Percentiles rank a stretch among this genome's conserved stretches.
phyloP scores from a whole-genome alignment of 2,329 filamentous ascomycete species.

The Trichoderma sp. region DNA sequence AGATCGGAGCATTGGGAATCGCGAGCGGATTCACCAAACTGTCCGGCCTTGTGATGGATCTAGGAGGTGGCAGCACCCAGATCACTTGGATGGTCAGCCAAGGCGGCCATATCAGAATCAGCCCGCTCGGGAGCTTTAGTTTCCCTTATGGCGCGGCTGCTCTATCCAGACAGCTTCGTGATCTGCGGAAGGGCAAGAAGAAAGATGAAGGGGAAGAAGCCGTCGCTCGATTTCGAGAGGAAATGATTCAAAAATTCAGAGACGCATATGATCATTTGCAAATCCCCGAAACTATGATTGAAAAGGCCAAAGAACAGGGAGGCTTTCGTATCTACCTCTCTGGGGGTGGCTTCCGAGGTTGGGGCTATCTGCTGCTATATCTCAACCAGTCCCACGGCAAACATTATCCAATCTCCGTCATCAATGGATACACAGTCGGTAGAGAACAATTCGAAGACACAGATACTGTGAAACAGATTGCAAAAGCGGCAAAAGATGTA shows the following conservation, averaged over 20 bases:
- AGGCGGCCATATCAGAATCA: slow-evolving; percentile 49
- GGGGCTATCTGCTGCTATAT: slow-evolving; percentile 62
- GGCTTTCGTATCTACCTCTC: slow-evolving; percentile 64
- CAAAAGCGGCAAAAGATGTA: slow-evolving; percentile 36
- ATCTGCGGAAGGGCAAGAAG: slow-evolving; percentile 39
- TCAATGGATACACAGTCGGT: slow-evolving; percentile 63
- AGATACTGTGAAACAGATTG: slow-evolving; percentile 32
- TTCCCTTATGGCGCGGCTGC: slow-evolving; percentile 71
- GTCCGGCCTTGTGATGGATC: slow-evolving; percentile 68
- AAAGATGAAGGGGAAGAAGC: slow-evolving; percentile 42
- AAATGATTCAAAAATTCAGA: slow-evolving; percentile 53
- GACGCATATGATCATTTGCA: slow-evolving; percentile 52
- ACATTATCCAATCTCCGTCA: slow-evolving; percentile 68
- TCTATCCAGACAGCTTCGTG: slow-evolving; percentile 53
- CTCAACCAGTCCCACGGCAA: slow-evolving; percentile 57
- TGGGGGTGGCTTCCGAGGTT: slow-evolving; percentile 68
- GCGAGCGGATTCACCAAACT: slow-evolving; percentile 61
- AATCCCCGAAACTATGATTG: slow-evolving; percentile 51
- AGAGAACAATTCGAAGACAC: slow-evolving; percentile 53
- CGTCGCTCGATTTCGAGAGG: slow-evolving; percentile 44
- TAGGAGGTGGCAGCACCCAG: slow-evolving; percentile 68
- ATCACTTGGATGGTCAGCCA: slow-evolving; percentile 63
- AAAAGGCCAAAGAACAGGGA: slow-evolving; percentile 42
- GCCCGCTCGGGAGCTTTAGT: slow-evolving; percentile 57
- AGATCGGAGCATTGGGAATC: slow-evolving; percentile 63